Evolutionary conservation across 176 grass and related monocot genomes (phyloP).

Genomic region (Raddia guianensis): DNA sequence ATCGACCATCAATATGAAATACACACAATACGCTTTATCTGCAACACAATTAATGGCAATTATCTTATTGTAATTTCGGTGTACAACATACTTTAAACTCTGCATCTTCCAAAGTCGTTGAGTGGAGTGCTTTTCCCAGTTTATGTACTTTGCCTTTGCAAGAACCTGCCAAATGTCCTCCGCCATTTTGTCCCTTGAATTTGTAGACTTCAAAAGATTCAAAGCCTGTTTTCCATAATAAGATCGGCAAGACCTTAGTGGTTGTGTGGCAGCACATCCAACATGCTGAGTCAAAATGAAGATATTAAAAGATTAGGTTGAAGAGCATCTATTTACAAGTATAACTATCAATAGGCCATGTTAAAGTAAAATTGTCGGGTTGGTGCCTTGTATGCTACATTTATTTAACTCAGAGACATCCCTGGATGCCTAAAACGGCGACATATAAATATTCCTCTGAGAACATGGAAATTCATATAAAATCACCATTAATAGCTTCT

Average conservation of each 20-base stretch:
- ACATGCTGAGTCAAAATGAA: neutral
- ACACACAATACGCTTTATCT: neutral
- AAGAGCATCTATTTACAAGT: neutral
- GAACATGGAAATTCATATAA: neutral
- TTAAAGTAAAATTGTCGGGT: neutral
- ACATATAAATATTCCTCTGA: neutral
- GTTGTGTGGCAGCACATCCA: slow-evolving; percentile 4
- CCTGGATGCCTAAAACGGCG: neutral
- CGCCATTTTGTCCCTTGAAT: slow-evolving; percentile 41
- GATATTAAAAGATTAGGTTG: neutral
- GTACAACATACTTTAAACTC: slow-evolving; percentile 60
- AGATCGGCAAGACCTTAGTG: neutral
- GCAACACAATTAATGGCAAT: neutral
- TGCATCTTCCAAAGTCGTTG: slow-evolving; percentile 61
- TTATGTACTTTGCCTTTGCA: slow-evolving; percentile 72
- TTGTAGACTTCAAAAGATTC: slow-evolving; percentile 56
- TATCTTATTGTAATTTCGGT: neutral
- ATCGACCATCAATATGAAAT: neutral
- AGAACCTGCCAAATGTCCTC: slow-evolving; percentile 81
- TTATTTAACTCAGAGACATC: neutral
- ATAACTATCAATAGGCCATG: neutral
- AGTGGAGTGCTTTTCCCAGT: slow-evolving; percentile 77
- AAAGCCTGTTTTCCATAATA: slow-evolving; percentile 56
- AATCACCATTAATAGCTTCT: neutral
- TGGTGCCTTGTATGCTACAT: neutral